Evolutionary conservation across 2,329 filamentous ascomycete genomes (phyloP).

Genomic region (Cercospora sp.): DNA sequence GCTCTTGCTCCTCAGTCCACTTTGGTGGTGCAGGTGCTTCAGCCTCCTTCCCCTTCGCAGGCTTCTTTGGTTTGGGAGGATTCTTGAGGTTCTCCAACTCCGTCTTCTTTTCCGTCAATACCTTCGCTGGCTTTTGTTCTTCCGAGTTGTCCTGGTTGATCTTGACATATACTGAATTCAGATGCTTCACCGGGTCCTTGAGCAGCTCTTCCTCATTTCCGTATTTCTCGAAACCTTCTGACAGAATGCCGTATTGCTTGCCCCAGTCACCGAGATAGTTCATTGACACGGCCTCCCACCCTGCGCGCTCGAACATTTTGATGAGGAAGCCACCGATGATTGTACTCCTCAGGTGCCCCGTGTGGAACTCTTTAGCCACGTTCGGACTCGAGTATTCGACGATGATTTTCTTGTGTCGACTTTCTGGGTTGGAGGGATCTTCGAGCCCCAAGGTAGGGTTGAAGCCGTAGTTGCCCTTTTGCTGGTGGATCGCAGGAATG

Average conservation of each 20-base stretch:
- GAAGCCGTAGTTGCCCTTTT: constrained; percentile 63
- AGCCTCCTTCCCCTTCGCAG: constrained; percentile 49
- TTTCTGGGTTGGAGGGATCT: constrained; percentile 61
- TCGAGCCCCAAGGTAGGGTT: constrained; percentile 60
- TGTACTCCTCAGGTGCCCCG: constrained; percentile 72
- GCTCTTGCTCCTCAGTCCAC: constrained; percentile 49
- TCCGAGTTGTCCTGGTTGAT: constrained; percentile 64
- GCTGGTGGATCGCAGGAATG: constrained; percentile 67
- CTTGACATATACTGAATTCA: constrained; percentile 78
- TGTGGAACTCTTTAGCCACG: constrained; percentile 80
- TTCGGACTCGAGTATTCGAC: constrained; percentile 85
- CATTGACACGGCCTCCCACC: constrained; percentile 69
- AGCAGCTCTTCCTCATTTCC: constrained; percentile 70
- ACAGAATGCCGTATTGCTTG: constrained; percentile 70
- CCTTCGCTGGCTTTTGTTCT: constrained; percentile 66
- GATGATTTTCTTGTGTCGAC: constrained; percentile 66
- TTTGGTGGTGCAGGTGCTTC: constrained; percentile 29
- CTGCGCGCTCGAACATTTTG: constrained; percentile 66
- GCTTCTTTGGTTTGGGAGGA: constrained; percentile 43
- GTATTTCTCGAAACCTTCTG: constrained; percentile 72
- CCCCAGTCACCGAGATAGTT: constrained; percentile 82
- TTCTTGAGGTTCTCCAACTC: constrained; percentile 45
- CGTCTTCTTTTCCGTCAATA: constrained; percentile 45
- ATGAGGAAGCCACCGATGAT: constrained; percentile 73
- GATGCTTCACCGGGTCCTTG: constrained; percentile 75